A percentile compares a stretch with the other conserved stretches of the same genome.
Conservation (phyloP, 345 rosid genomes). For the Turritis glabra region DNA sequence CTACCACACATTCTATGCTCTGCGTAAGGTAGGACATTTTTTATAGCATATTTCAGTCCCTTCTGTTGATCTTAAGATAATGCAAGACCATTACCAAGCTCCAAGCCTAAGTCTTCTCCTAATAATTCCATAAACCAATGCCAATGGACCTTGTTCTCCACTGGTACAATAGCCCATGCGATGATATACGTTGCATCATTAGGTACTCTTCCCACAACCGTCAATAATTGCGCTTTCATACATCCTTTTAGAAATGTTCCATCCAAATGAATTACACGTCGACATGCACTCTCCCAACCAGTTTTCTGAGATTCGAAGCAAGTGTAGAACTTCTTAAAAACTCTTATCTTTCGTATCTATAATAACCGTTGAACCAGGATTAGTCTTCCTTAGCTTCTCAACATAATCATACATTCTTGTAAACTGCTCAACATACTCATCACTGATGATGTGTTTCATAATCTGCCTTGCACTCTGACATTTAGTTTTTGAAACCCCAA, state of each 20-base stretch:
- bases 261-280: not conserved
- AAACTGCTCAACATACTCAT: too few relatives aligned
- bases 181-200: not conserved
- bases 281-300: not conserved
- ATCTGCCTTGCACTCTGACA: too few relatives aligned
- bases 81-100: too few relatives aligned
- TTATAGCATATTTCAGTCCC: too few relatives aligned
- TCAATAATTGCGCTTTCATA: not conserved
- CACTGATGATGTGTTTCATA: too few relatives aligned
- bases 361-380: not conserved
- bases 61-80: too few relatives aligned
- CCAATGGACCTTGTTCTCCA: not conserved
- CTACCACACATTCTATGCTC: too few relatives aligned
- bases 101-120: too few relatives aligned
- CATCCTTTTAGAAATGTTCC: not conserved
- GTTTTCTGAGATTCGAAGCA: not conserved
- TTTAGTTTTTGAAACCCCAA: too few relatives aligned
- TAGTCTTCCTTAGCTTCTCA: too few relatives aligned
- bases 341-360: not conserved
- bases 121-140: not conserved
- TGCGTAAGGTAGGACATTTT: too few relatives aligned
- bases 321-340: slow-evolving; percentile 7
- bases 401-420: too few relatives aligned
- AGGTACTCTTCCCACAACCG: not conserved
- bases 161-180: not conserved